These are phyloP conservation scores for Monosporascus sp. DNA, from an alignment of 2,329 filamentous ascomycete species.

Conservation along the genomic window DNA sequence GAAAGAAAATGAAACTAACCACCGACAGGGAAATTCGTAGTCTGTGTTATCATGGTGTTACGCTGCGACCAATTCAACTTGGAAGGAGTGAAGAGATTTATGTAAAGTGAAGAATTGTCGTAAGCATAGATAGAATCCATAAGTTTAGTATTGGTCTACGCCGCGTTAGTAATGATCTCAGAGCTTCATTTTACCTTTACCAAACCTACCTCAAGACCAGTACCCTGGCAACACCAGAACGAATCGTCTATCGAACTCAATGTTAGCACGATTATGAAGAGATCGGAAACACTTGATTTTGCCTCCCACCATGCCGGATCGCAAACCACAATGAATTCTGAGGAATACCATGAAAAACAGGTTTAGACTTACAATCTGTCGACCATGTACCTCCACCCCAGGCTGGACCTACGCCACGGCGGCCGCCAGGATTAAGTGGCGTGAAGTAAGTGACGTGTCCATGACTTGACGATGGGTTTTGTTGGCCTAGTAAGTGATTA, in stretches of 20 bases:
- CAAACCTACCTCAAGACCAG: constrained; percentile 34
- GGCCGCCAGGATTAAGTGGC: constrained; percentile 40
- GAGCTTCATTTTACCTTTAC: too few relatives aligned
- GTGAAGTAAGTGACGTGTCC: constrained; percentile 51
- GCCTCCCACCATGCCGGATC: too few relatives aligned
- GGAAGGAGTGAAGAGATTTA: constrained; percentile 46
- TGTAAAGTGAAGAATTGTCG: constrained; percentile 35
- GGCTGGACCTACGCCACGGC: constrained; percentile 43
- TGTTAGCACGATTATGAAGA: neutral
- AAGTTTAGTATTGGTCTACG: constrained; percentile 44
- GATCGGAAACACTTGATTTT: too few relatives aligned
- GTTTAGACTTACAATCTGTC: constrained; percentile 34
- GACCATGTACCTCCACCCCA: constrained; percentile 51
- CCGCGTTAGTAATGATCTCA: neutral
- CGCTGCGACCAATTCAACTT: constrained; percentile 37
- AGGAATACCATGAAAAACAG: neutral
- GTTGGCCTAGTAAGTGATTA: constrained; percentile 46
- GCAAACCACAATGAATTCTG: too few relatives aligned
- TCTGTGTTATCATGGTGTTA: constrained; percentile 35
- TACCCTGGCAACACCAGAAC: constrained; percentile 51
- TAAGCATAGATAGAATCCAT: constrained; percentile 48
- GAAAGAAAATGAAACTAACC: constrained; percentile 8
- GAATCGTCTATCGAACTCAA: constrained; percentile 29
- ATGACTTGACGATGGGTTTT: constrained; percentile 37
- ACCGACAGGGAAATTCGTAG: constrained; percentile 35